Conservation (phyloP, 768 basidiomycete species). For the Pleurotus tuoliensis region DNA sequence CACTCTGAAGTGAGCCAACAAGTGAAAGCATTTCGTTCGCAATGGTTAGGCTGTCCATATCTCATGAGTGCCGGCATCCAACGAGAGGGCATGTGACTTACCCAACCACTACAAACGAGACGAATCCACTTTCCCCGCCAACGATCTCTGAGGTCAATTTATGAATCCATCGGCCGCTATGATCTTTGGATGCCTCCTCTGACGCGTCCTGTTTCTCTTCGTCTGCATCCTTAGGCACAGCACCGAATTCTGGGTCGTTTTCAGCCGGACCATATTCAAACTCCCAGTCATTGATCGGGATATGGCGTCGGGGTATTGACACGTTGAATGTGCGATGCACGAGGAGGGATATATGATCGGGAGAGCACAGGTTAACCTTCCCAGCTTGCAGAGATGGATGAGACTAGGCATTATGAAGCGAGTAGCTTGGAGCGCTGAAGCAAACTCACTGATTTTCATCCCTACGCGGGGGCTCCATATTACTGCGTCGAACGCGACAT, state of each 20-base stretch:
- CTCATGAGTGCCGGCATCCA: conserved; percentile 5
- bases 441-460: conserved; percentile 66
- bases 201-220: conserved; percentile 17
- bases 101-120: conserved; percentile 91
- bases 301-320: conserved; percentile 90
- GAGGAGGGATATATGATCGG: conserved; percentile 88
- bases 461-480: conserved; percentile 87
- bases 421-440: conserved; percentile 2
- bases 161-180: conserved; percentile 78
- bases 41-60: conserved; percentile 61
- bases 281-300: conserved; percentile 73
- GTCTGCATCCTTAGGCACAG: conserved; percentile 25
- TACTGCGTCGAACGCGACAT: conserved; percentile 75
- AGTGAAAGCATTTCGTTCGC: conserved; percentile 94
- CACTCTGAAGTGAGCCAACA: conserved; percentile 74
- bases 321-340: conserved; percentile 92
- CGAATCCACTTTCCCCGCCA: conserved; percentile 60
- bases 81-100: conserved; percentile 28
- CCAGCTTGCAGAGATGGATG: conserved; percentile 48
- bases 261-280: conserved; percentile 85
- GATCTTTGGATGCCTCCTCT: conserved; percentile 30
- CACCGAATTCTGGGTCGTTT: conserved; percentile 71
- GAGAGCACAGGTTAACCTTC: conserved; percentile 84
- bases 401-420: conserved; percentile 5
- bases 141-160: conserved; percentile 63